These are phyloP conservation scores for Ceratocystis albifundus DNA, from an alignment of 2,329 filamentous ascomycete species.

Conservation along the genomic window DNA sequence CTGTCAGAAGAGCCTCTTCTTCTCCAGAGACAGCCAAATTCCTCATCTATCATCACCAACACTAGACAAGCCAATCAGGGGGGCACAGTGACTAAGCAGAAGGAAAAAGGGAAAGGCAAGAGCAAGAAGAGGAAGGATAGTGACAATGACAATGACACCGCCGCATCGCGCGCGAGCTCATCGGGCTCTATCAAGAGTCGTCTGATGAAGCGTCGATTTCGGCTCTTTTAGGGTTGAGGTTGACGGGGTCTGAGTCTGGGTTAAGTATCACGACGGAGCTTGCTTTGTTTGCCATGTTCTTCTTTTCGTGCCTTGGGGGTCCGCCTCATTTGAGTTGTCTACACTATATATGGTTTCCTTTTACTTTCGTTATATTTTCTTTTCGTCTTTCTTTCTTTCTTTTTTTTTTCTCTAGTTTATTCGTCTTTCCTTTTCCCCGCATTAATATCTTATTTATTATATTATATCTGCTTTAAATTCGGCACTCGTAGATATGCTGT, in stretches of 20 bases:
- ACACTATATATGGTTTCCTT: neutral
- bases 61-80: neutral
- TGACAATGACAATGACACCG: neutral
- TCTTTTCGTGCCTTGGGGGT: slow-evolving; percentile 7
- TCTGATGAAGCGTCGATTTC: slow-evolving; percentile 14
- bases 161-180: neutral
- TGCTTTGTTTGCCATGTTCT: slow-evolving; percentile 5
- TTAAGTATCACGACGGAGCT: neutral
- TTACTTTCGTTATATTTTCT: no score
- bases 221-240: slow-evolving; percentile 15
- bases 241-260: neutral
- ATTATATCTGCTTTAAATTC: neutral
- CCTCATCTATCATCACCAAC: neutral
- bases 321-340: slow-evolving; percentile 2
- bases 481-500: neutral
- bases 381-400: no score
- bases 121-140: neutral
- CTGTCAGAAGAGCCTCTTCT: neutral
- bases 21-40: neutral
- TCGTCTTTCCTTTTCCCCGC: slow-evolving; percentile 6
- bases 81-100: slow-evolving; percentile 10
- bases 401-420: neutral
- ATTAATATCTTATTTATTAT: neutral
- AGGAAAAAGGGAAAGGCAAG: slow-evolving; percentile 13
- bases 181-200: slow-evolving; percentile 7